Percentiles rank a stretch among this genome's conserved stretches.
phyloP scores from a whole-genome alignment of 352 stramenopile genomes.

The Phytophthora niederhauseri region DNA sequence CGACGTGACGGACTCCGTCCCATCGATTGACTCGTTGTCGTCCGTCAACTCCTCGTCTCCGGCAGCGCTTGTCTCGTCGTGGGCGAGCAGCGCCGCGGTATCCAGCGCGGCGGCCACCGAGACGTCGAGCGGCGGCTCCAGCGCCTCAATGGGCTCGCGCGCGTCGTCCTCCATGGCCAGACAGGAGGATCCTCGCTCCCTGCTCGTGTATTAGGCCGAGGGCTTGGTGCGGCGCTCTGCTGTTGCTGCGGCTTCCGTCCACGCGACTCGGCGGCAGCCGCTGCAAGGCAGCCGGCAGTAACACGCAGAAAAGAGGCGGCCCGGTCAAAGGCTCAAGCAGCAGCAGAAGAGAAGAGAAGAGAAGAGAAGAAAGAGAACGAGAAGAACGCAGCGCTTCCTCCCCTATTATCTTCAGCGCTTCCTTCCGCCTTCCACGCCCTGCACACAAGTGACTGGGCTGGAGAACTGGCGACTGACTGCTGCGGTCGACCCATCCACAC shows the following conservation, averaged over 20 bases:
- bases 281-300: constrained; percentile 23
- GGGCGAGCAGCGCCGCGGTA: constrained; percentile 1
- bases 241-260: constrained; percentile 9
- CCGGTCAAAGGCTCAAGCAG: background rate
- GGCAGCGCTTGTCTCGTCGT: constrained; percentile 16
- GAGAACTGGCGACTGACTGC: constrained; percentile 5
- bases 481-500: constrained; percentile 13
- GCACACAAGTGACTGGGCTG: background rate
- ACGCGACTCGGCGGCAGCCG: constrained; percentile 9
- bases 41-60: constrained; percentile 14
- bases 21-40: constrained; percentile 23
- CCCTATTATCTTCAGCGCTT: background rate
- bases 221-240: background rate
- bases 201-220: background rate
- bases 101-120: constrained; percentile 3
- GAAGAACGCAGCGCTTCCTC: background rate
- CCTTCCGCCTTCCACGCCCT: background rate
- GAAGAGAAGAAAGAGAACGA: background rate
- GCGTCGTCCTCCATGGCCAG: constrained; percentile 14
- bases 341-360: background rate
- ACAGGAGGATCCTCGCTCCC: background rate
- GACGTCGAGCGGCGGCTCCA: constrained; percentile 6
- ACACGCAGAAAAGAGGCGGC: constrained; percentile 19
- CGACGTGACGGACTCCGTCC: constrained; percentile 12
- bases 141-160: constrained; percentile 5